Evolutionary conservation across 1,139 yeast species (phyloP).

Genomic region (Hansenula lynferdii): DNA sequence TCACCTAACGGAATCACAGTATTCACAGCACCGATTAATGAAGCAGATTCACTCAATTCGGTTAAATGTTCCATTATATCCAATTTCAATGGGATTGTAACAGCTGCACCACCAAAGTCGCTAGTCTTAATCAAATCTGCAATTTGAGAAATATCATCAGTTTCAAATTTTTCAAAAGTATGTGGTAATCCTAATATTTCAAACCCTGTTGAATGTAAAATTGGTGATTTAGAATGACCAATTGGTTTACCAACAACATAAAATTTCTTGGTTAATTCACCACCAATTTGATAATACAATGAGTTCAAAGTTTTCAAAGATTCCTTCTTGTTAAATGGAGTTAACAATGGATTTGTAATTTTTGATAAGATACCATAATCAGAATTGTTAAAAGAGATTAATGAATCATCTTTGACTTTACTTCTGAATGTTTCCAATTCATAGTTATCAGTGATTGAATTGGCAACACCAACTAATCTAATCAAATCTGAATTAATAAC

Average conservation of each 20-base stretch:
- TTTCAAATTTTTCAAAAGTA: constrained; percentile 61
- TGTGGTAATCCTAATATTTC: constrained; percentile 74
- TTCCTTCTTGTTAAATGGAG: constrained; percentile 87
- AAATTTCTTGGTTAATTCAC: constrained; percentile 48
- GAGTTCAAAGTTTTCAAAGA: constrained; percentile 57
- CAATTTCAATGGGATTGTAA: constrained; percentile 85
- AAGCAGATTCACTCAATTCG: constrained; percentile 68
- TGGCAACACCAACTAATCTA: constrained; percentile 81
- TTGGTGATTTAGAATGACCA: constrained; percentile 83
- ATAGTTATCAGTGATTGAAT: constrained; percentile 60
- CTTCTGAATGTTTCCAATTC: constrained; percentile 64
- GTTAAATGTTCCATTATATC: constrained; percentile 66
- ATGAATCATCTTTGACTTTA: constrained; percentile 46
- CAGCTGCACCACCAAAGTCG: constrained; percentile 82
- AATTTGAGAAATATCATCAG: constrained; percentile 52
- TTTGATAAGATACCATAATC: constrained; percentile 72
- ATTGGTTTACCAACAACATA: constrained; percentile 84
- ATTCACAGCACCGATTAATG: constrained; percentile 86
- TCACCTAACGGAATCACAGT: constrained; percentile 62
- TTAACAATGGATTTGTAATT: constrained; percentile 65
- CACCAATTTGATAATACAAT: constrained; percentile 53
- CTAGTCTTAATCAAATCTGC: constrained; percentile 40
- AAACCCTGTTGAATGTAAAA: constrained; percentile 76
- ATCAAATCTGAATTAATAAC: constrained; percentile 66
- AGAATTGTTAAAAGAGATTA: constrained; percentile 84